A percentile compares a stretch with the other conserved stretches of the same genome.
Evolutionary conservation across 164 flowering plant species (phyloP).

Genomic region (Platanus orientalis): DNA sequence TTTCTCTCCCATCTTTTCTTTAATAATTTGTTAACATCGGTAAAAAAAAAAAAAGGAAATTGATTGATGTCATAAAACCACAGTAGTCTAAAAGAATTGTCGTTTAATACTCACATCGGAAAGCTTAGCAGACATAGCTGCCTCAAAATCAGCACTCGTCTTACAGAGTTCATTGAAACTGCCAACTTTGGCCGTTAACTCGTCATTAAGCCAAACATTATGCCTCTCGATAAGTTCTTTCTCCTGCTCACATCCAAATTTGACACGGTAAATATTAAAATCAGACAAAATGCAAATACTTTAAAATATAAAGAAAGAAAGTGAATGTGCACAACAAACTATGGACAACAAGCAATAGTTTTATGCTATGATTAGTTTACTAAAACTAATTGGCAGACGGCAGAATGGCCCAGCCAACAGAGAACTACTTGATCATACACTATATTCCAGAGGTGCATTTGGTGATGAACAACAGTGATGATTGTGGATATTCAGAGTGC

Average conservation of each 20-base stretch:
- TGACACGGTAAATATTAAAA: neutral
- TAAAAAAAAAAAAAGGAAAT: neutral
- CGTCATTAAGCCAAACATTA: conserved; percentile 87
- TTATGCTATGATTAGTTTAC: neutral
- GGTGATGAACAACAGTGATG: too few relatives aligned
- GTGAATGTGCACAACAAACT: neutral
- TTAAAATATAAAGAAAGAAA: neutral
- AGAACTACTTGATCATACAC: too few relatives aligned
- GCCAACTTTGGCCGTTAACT: conserved; percentile 59
- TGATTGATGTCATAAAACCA: too few relatives aligned
- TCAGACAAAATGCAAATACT: neutral
- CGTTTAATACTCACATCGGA: conserved; percentile 67
- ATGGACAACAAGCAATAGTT: neutral
- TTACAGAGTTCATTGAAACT: conserved; percentile 51
- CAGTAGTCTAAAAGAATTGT: too few relatives aligned
- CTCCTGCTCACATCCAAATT: conserved; percentile 49
- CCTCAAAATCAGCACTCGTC: conserved; percentile 57
- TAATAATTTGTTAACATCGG: neutral
- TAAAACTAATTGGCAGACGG: neutral
- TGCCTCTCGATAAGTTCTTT: conserved; percentile 91
- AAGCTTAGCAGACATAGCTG: conserved; percentile 76
- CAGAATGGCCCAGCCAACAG: neutral
- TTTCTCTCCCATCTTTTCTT: too few relatives aligned
- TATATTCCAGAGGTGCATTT: too few relatives aligned
- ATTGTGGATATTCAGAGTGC: too few relatives aligned